These are phyloP conservation scores for Thelephora aurantiotincta DNA, from an alignment of 768 basidiomycete species.

Conservation along the genomic window DNA sequence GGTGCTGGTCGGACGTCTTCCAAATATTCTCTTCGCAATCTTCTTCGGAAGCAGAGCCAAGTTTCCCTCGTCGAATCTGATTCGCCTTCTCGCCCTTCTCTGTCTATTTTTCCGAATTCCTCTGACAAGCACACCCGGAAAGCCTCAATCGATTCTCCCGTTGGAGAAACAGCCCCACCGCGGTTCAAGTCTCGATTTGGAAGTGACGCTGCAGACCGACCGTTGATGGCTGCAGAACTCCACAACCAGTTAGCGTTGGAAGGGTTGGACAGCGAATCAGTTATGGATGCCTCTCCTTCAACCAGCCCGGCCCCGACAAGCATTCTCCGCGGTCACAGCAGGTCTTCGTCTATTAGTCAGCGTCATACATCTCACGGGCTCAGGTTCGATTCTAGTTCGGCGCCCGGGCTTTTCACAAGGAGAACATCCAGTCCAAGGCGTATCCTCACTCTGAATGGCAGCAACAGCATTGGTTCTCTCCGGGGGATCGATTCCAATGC, in stretches of 20 bases:
- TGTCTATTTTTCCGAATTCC: background rate
- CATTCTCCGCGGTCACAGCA: slow-evolving; percentile 25
- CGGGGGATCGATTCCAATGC: slow-evolving; percentile 5
- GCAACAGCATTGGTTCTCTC: slow-evolving; percentile 10
- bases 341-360: slow-evolving; percentile 23
- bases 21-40: slow-evolving; percentile 61
- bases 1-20: slow-evolving; percentile 33
- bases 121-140: background rate
- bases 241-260: background rate
- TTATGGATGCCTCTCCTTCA: slow-evolving; percentile 3
- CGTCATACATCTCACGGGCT: slow-evolving; percentile 11
- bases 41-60: slow-evolving; percentile 50
- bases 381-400: slow-evolving; percentile 15
- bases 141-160: background rate
- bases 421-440: background rate
- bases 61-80: slow-evolving; percentile 11
- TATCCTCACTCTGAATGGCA: slow-evolving; percentile 2
- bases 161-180: background rate
- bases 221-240: background rate
- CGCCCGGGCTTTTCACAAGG: background rate
- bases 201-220: background rate
- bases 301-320: slow-evolving; percentile 20
- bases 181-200: background rate
- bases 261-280: slow-evolving; percentile 1
- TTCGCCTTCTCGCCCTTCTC: slow-evolving; percentile 3